phyloP scores from a whole-genome alignment of 495 filamentous ascomycete genomes.

The Trichoderma virens region DNA sequence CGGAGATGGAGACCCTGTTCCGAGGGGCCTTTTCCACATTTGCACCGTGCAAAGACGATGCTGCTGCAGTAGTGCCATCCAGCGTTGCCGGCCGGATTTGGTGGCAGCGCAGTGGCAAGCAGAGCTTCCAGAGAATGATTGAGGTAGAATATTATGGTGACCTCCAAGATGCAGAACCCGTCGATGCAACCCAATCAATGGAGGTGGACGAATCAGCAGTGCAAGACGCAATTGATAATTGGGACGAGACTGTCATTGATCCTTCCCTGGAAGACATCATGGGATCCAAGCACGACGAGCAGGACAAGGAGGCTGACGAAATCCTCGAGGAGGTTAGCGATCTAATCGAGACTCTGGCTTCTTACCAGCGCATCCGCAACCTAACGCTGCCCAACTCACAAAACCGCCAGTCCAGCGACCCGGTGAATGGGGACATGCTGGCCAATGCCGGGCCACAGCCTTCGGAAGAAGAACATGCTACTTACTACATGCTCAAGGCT shows the following conservation, averaged over 20 bases:
- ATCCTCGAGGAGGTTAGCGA: constrained; percentile 73
- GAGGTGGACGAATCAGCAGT: constrained; percentile 27
- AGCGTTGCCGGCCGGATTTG: constrained; percentile 69
- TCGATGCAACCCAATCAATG: constrained; percentile 8
- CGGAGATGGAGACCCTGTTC: constrained; percentile 66
- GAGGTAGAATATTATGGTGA: constrained; percentile 28
- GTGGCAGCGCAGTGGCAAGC: constrained; percentile 73
- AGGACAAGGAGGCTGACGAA: constrained; percentile 64
- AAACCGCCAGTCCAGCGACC: constrained; percentile 40
- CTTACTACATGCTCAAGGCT: constrained; percentile 68
- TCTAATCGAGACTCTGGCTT: constrained; percentile 74
- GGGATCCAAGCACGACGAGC: constrained; percentile 35
- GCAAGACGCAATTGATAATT: constrained; percentile 36
- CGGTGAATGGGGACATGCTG: constrained; percentile 43
- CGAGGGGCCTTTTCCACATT: constrained; percentile 82
- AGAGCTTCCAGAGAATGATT: constrained; percentile 41
- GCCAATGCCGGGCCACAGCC: constrained; percentile 42
- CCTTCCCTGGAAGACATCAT: constrained; percentile 43
- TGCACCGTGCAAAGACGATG: constrained; percentile 75
- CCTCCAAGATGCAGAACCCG: constrained; percentile 12
- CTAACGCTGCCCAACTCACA: constrained; percentile 47
- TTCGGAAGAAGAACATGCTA: constrained; percentile 56
- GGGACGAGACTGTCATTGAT: constrained; percentile 42
- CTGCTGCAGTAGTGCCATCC: constrained; percentile 61
- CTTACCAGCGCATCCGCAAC: constrained; percentile 78